Evolutionary conservation across 2,329 filamentous ascomycete species (phyloP).

Genomic region (Aspergillus floridensis): DNA sequence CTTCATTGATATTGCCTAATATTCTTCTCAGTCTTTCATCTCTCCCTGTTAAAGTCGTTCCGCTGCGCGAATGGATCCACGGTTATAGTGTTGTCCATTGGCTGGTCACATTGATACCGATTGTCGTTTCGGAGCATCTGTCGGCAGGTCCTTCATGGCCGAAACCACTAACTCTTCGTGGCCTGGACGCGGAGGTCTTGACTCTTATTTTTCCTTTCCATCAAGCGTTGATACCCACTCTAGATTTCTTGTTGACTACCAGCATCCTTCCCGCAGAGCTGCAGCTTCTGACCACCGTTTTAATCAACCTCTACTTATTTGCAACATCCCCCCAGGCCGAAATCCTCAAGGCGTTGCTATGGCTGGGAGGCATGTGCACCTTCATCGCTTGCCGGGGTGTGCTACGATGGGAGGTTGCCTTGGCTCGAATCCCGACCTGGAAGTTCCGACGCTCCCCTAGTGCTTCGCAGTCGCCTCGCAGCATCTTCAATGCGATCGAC

Average conservation of each 20-base stretch:
- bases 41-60: conserved; percentile 70
- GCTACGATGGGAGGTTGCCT: conserved; percentile 76
- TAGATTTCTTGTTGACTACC: conserved; percentile 81
- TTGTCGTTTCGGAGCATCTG: conserved; percentile 53
- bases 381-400: conserved; percentile 71
- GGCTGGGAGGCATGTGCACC: conserved; percentile 75
- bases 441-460: conserved; percentile 65
- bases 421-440: conserved; percentile 89
- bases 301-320: conserved; percentile 79
- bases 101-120: conserved; percentile 69
- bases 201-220: conserved; percentile 78
- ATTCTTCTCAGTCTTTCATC: conserved; percentile 77
- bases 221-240: conserved; percentile 67
- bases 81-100: conserved; percentile 72
- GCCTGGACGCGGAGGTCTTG: conserved; percentile 57
- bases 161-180: conserved; percentile 31
- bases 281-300: conserved; percentile 75
- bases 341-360: conserved; percentile 81
- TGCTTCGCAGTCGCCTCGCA: conserved; percentile 34
- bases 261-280: conserved; percentile 84
- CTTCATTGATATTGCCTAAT: conserved; percentile 68
- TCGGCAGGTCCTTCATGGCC: conserved; percentile 35
- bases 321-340: conserved; percentile 77
- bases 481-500: conserved; percentile 43
- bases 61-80: conserved; percentile 56